Evolutionary conservation across 2,329 filamentous ascomycete species (phyloP), one percentile per base, ranked within the genome.

Genomic region (Onygenales sp.): DNA sequence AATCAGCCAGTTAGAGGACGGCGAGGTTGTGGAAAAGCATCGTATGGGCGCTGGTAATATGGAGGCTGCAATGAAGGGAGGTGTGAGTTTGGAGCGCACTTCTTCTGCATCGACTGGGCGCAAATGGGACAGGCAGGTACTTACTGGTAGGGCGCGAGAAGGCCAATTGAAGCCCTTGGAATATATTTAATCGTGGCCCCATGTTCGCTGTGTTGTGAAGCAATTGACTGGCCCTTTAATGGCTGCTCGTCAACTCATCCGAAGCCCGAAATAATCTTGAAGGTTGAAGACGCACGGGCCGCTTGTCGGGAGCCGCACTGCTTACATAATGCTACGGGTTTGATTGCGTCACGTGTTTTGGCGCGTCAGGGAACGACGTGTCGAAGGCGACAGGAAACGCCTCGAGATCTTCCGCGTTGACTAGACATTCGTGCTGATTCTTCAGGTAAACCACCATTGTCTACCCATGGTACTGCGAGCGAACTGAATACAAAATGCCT

Each of bases 1-100:
- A 54, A 87, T 81, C 47, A 97, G 86, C 90, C 91, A 97, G 66
- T 82, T 86, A 60, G 67, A 77, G 58, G 66, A 73, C 65, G 59
- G 74, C 58, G 64, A 78, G 56, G 87, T 87, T 34, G 85, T 86
- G 40, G 88, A 88, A 73, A 95, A 94, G 57, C 80, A 73, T 67
- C 86, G 81, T 58, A 69, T 71, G 63, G 75, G 70, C 57, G 74
- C 65, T 62, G 67, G 64, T 61, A 53, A 48, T 51, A 52, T 40
- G 43, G 37, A 47, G 39, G 54, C 60, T 56, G 61, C 53, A 49
- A 60, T 57, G 52, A 63, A 59, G 42, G 61, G 51, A 60, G 52
- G 56, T 61, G 65, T 33, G 34, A 42, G 46, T 49, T 46, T 32
- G 34, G 21, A 34, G 27, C n/a, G 47, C 10, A 13, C n/a, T 42